Evolutionary conservation across 345 rosid species (phyloP), one percentile per base, ranked within the genome.

Genomic region (Citrus trifoliata): DNA sequence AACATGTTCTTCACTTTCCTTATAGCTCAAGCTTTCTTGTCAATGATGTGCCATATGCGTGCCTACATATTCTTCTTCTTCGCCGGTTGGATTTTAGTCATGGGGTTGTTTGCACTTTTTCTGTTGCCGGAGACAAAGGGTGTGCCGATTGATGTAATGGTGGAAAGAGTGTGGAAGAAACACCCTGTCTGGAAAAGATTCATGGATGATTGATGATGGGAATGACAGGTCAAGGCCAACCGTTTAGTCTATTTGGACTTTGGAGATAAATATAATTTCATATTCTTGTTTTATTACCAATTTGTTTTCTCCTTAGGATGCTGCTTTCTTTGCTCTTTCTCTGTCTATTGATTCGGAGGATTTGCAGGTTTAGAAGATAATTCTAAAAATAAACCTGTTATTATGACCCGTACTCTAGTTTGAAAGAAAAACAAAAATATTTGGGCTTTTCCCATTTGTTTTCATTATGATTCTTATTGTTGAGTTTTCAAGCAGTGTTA

Each of bases 1-100:
- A 94, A 92, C 87, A 92, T 92, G 98, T 74, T 94, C 72, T 94
- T 89, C 90, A 94, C 98, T 0, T 92, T 94, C 76, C 75, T 94
- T 21, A 85, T 94, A 1, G 98, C 97, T 7, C 96, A 94, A 67
- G 94, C 92, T 0, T 93, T 92, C 88, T 75, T 92, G 60, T 88
- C 95, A 0, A 92, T 89, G 93, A 18, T 89, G 79, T 88, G 93
- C 32, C 75, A 76, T 4, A 68, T 90, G 91, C 74, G 69, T 10
- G 87, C 90, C 2, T 73, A 70, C 4, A 88, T 90, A 22, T 92
- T 90, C 85, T 88, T 89, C 88, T 91, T 91, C 88, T 89, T 89
- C 10, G 83, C 88, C 0, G 88, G 46, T 16, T 93, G 93, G 95
- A 89, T 92, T 64, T 4, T 93, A 1, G 71, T 73, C 30, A 93